Evolutionary conservation across 208 protist genomes (phyloP), one percentile per base, ranked within the genome.

Genomic region (Trypanosoma platydactyli): DNA sequence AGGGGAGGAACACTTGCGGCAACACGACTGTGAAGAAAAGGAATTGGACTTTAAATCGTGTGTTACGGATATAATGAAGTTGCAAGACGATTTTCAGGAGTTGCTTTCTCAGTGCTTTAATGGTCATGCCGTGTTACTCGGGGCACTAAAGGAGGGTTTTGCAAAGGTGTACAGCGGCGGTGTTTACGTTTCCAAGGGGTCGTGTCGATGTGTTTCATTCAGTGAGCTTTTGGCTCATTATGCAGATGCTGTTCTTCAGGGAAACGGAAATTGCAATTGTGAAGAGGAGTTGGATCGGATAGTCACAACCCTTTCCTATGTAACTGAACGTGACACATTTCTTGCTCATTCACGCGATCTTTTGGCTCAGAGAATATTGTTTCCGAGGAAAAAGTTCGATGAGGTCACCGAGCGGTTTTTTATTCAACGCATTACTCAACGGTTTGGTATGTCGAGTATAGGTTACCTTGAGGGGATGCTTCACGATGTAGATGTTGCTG

Each of bases 381-480:
- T 88, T 40, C 86, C 81, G 41, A 25, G 75, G 4, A 83, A 71
- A 50, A 73, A 68, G 24, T 86, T 91, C 66, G 73, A 84, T 66
- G 83, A 86, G 30, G 75, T 58, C 12, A 74, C 70, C 41, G 92
- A 97, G 67, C 76, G 83, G 20, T 66, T 74, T 50, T 64, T 95
- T 40, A 79, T 94, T 44, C 73, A 84, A 56, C 85, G 76, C 18
- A 80, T 95, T 18, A 73, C 77, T 40, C 77, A 92, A 59, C 73
- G 77, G 24, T 90, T 73, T 50, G 92, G 92, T 38, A 60, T 86
- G 0, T 72, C 79, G 0, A 91, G 75, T 76, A 95, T 86, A 16
- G 79, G 85, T 22, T 84, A 84, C 46, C 62, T 97, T 29, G 86
- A 95, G 56, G 88, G 89, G 51, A 95, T 97, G 84, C 77, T 95